Base-by-base conservation (phyloP, 2,329 filamentous ascomycete genomes). In the Fonsecaea nubica region DNA sequence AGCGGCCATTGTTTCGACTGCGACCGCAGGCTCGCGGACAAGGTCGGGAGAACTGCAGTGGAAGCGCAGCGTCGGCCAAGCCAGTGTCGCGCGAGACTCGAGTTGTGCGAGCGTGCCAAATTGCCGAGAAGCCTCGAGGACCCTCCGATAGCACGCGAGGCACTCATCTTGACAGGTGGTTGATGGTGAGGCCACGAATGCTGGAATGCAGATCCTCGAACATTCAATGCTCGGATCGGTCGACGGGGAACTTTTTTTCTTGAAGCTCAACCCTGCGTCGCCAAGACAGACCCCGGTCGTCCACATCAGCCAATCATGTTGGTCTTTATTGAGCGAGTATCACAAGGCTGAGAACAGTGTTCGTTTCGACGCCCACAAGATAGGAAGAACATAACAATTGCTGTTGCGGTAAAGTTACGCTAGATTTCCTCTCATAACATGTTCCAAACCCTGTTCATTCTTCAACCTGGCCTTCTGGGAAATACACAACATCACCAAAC, bases 11-110 rank as follows among this genome's bases (percentile, higher is more conserved):
- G 67, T 57, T 62, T 55, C 12, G 62, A 38, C 48, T 57, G 64
- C 9, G 62, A 50, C 50, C 54, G 56, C 18, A 56, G 40, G 32
- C 42, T 30, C 32, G 56, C 42, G 48, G 64, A 61, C 36, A 25
- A 54, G 2, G 38, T 56, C 52, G 58, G 61, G 32, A 70, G 56
- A 32, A 62, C 59, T 6, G 64, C 53, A 50, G 67, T 69, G 10
- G 71, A 68, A 60, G 69, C 76, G 74, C 77, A 81, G 78, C 78
- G 76, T 66, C 74, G 75, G 61, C 75, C 74, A 60, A 80, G 71
- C 69, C 77, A 74, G 55, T 69, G 75, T 66, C 77, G 78, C 48
- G 77, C 74, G 61, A 76, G 74, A 42, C 77, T 73, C 68, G 78
- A 76, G 63, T 70, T 63, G 53, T 76, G 69, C 75, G 63, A 80